These are phyloP conservation scores for Astrothelium macrocarpum DNA, from an alignment of 495 filamentous ascomycete genomes.

Conservation along the genomic window DNA sequence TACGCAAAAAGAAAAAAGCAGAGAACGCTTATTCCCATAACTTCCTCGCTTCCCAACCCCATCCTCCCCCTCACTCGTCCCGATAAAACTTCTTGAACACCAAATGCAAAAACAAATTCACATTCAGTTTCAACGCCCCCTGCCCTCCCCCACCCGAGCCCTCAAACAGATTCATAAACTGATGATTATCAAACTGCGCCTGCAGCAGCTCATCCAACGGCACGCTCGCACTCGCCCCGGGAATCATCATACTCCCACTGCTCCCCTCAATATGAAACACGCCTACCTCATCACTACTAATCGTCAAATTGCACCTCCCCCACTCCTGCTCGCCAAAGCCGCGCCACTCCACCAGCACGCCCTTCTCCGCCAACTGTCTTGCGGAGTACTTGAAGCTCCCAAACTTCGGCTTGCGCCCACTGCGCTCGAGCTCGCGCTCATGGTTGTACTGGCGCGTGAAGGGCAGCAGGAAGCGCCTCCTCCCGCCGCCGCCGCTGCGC, in stretches of 20 bases:
- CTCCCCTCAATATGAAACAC: constrained; percentile 89
- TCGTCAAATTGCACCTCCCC: constrained; percentile 86
- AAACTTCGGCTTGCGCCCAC: constrained; percentile 89
- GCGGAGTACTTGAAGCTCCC: constrained; percentile 95
- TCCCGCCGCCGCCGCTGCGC: constrained; percentile 55
- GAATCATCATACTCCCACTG: constrained; percentile 88
- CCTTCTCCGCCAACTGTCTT: constrained; percentile 79
- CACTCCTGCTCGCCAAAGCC: constrained; percentile 79
- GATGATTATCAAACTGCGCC: constrained; percentile 91
- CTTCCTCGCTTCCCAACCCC: not conserved
- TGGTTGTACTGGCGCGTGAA: constrained; percentile 99
- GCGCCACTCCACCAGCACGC: constrained; percentile 80
- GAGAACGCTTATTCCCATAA: not conserved
- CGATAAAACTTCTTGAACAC: constrained; percentile 97
- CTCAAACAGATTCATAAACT: constrained; percentile 91
- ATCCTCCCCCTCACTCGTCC: constrained; percentile 46
- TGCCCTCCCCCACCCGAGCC: constrained; percentile 16
- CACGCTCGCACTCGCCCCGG: constrained; percentile 82
- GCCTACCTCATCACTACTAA: constrained; percentile 88
- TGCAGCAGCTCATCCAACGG: constrained; percentile 89
- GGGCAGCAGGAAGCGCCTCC: constrained; percentile 87
- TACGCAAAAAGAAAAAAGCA: too few species aligned
- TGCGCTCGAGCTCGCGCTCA: constrained; percentile 83
- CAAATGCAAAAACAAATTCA: constrained; percentile 89
- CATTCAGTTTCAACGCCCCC: constrained; percentile 72